Evolutionary conservation across 192 early-diverging fungal species (phyloP).

Genomic region (Backusella tuberculispora): DNA sequence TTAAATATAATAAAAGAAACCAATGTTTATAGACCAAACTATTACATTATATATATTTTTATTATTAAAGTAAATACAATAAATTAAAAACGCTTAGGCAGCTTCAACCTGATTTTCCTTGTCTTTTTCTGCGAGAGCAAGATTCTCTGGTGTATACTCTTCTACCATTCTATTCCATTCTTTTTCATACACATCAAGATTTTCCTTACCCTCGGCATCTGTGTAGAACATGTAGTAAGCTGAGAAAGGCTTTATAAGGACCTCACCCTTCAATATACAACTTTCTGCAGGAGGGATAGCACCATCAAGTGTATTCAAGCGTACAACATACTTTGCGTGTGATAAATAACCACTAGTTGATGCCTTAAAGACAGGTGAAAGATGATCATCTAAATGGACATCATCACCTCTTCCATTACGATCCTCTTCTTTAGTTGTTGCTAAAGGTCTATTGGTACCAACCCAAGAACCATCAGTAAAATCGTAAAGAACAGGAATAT

Average conservation of each 20-base stretch:
- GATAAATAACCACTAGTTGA: conserved; percentile 33
- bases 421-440: conserved; percentile 28
- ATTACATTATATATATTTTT: not conserved
- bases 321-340: conserved; percentile 27
- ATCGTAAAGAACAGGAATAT: conserved; percentile 22
- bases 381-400: conserved; percentile 30
- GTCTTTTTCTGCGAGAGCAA: not conserved
- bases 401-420: conserved; percentile 28
- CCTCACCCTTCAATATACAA: conserved; percentile 21
- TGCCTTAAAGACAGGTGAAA: not conserved
- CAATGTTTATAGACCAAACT: too few species aligned
- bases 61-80: not conserved
- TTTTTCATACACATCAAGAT: not conserved
- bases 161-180: conserved; percentile 25
- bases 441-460: conserved; percentile 14
- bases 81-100: not conserved
- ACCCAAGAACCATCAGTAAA: conserved; percentile 33
- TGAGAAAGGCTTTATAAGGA: conserved; percentile 28
- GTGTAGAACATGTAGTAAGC: conserved; percentile 32
- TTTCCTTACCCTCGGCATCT: conserved; percentile 9
- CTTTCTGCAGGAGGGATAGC: not conserved
- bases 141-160: conserved; percentile 18
- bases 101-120: not conserved
- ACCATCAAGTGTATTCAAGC: conserved; percentile 27
- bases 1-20: too few species aligned